Percentiles rank a stretch among this genome's conserved stretches.
Conservation (phyloP, 805 yeast species). For the Brettanomyces bruxellensis region DNA sequence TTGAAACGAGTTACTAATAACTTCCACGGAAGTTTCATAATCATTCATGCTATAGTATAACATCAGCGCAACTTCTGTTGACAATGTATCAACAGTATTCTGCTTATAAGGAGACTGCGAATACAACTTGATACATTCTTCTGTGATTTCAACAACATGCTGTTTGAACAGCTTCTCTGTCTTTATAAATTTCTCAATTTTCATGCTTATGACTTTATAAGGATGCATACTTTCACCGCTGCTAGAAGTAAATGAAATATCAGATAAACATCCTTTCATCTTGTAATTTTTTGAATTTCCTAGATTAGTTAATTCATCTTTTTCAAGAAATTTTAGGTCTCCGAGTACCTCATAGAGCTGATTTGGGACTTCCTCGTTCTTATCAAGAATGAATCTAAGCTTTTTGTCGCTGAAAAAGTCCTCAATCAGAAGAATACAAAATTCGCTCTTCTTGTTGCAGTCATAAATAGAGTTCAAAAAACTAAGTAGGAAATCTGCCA, state of each 20-base stretch:
- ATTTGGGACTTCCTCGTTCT: slow-evolving; percentile 11
- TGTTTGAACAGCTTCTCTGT: slow-evolving; percentile 28
- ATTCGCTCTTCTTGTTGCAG: slow-evolving; percentile 28
- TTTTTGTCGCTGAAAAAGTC: slow-evolving; percentile 24
- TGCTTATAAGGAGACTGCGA: slow-evolving; percentile 40
- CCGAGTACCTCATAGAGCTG: slow-evolving; percentile 32
- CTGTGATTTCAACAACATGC: slow-evolving; percentile 45
- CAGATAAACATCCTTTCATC: slow-evolving; percentile 24
- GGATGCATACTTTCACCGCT: not conserved
- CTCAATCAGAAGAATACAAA: slow-evolving; percentile 32
- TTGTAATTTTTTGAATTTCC: slow-evolving; percentile 23
- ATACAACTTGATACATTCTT: slow-evolving; percentile 44
- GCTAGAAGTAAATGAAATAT: slow-evolving; percentile 12
- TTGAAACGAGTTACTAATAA: slow-evolving; percentile 60
- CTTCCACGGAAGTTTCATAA: slow-evolving; percentile 50
- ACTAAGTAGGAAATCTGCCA: slow-evolving; percentile 19
- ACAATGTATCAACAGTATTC: slow-evolving; percentile 62
- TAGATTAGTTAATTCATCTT: slow-evolving; percentile 32
- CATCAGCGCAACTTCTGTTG: slow-evolving; percentile 70
- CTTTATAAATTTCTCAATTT: slow-evolving; percentile 18
- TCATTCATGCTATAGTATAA: slow-evolving; percentile 37
- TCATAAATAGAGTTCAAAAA: slow-evolving; percentile 17
- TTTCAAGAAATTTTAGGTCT: slow-evolving; percentile 37
- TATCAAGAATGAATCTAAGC: slow-evolving; percentile 13
- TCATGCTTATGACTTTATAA: slow-evolving; percentile 9